These are phyloP conservation scores for Uronychia setigera DNA, from an alignment of 73 alveolate species.

Conservation along the genomic window DNA sequence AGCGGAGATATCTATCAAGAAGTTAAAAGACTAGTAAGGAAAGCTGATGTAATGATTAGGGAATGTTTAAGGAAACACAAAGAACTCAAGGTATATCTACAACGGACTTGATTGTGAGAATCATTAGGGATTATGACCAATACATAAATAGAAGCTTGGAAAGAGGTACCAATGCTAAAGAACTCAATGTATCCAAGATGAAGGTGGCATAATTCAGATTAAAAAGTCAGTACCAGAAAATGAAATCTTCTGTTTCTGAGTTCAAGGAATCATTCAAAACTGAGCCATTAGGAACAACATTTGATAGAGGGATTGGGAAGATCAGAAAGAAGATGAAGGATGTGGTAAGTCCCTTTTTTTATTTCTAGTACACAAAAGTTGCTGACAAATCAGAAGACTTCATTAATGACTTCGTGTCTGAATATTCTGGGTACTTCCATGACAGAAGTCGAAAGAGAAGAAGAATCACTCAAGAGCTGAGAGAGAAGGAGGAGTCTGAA, in stretches of 20 bases:
- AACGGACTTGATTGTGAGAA: constrained; percentile 87
- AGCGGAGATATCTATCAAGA: constrained; percentile 94
- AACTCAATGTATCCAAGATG: constrained; percentile 77
- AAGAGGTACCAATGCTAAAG: constrained; percentile 90
- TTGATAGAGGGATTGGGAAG: constrained; percentile 26
- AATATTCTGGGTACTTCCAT: constrained; percentile 6
- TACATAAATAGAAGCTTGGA: constrained; percentile 85
- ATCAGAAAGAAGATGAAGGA: constrained; percentile 27
- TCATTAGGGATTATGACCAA: constrained; percentile 85
- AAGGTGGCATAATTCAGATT: constrained; percentile 48
- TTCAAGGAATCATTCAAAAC: constrained; percentile 36
- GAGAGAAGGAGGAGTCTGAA: not conserved
- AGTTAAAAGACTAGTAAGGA: constrained; percentile 72
- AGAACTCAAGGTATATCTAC: constrained; percentile 98
- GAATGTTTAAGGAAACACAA: constrained; percentile 93
- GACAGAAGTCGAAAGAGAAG: constrained; percentile 26
- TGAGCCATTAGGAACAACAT: constrained; percentile 43
- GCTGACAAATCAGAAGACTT: constrained; percentile 6
- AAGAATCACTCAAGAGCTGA: constrained; percentile 16
- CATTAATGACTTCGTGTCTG: constrained; percentile 23
- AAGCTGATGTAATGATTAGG: no score
- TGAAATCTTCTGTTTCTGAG: constrained; percentile 1
- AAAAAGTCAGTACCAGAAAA: constrained; percentile 10
- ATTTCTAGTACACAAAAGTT: not conserved
- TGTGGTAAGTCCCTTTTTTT: constrained; percentile 8